Percentiles rank a stretch among this genome's conserved stretches.
Conservation (phyloP, 805 yeast genomes). For the Starmerella sirachaensis region DNA sequence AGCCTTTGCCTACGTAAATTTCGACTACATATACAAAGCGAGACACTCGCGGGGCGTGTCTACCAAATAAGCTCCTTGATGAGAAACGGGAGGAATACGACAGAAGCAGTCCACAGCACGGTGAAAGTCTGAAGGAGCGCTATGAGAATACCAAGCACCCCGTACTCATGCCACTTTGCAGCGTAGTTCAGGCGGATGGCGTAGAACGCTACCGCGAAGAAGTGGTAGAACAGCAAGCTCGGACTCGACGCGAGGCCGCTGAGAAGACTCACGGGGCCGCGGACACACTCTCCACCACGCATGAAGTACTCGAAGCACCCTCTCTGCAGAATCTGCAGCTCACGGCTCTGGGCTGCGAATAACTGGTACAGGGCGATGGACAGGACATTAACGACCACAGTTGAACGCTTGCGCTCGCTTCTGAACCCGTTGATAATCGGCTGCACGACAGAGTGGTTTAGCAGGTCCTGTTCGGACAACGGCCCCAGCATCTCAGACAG, state of each 20-base stretch:
- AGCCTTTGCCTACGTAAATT: too few relatives aligned
- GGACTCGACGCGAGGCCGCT: slow-evolving; percentile 76
- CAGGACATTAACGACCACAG: slow-evolving; percentile 75
- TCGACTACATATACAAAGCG: too few relatives aligned
- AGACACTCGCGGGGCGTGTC: not conserved
- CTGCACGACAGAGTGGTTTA: slow-evolving; percentile 45
- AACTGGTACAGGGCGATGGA: slow-evolving; percentile 82
- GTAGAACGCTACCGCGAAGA: slow-evolving; percentile 82
- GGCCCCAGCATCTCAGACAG: slow-evolving; percentile 53
- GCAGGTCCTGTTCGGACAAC: slow-evolving; percentile 38
- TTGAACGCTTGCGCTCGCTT: slow-evolving; percentile 61
- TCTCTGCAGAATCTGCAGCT: slow-evolving; percentile 57
- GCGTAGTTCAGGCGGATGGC: slow-evolving; percentile 58
- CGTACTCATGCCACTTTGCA: slow-evolving; percentile 34
- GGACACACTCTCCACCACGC: slow-evolving; percentile 69
- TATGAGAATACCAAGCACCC: slow-evolving; percentile 52
- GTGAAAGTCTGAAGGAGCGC: slow-evolving; percentile 60
- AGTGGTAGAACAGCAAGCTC: slow-evolving; percentile 62
- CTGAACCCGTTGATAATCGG: slow-evolving; percentile 58
- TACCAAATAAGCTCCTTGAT: slow-evolving; percentile 24
- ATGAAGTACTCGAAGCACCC: slow-evolving; percentile 85
- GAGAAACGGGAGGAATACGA: slow-evolving; percentile 70
- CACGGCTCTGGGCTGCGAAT: slow-evolving; percentile 70
- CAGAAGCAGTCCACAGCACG: slow-evolving; percentile 59
- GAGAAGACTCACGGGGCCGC: slow-evolving; percentile 70